A percentile compares a stretch with the other conserved stretches of the same genome.
Evolutionary conservation across 2,329 filamentous ascomycete species (phyloP).

Genomic region (Aspergillus tamarii): DNA sequence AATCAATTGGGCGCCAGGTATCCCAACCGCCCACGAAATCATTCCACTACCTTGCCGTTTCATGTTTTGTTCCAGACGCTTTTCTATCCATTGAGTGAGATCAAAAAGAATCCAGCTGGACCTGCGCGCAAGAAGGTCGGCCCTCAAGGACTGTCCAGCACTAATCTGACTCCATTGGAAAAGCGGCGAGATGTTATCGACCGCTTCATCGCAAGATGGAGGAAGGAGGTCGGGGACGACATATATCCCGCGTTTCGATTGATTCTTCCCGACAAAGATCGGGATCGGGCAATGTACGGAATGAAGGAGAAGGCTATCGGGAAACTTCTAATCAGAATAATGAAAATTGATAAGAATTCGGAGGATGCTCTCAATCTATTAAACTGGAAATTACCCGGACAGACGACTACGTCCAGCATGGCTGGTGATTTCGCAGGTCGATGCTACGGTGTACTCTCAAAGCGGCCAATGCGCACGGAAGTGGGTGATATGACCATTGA

Average conservation of each 20-base stretch:
- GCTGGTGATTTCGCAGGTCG: slow-evolving; percentile 91
- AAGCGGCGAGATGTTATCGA: slow-evolving; percentile 79
- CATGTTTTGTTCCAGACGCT: slow-evolving; percentile 75
- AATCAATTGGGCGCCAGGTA: slow-evolving; percentile 56
- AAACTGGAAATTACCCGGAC: slow-evolving; percentile 89
- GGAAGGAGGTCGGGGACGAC: slow-evolving; percentile 84
- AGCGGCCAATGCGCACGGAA: slow-evolving; percentile 74
- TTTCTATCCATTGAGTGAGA: slow-evolving; percentile 80
- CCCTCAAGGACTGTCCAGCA: slow-evolving; percentile 53
- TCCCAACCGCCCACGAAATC: slow-evolving; percentile 80
- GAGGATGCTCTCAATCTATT: slow-evolving; percentile 84
- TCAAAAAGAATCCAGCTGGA: slow-evolving; percentile 70
- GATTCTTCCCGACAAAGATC: slow-evolving; percentile 89
- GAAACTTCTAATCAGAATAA: slow-evolving; percentile 85
- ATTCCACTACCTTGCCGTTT: slow-evolving; percentile 78
- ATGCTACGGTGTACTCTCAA: slow-evolving; percentile 84
- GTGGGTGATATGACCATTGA: slow-evolving; percentile 81
- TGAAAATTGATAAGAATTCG: slow-evolving; percentile 88
- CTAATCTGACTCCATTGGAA: slow-evolving; percentile 71
- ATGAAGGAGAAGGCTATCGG: slow-evolving; percentile 91
- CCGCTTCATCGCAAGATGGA: slow-evolving; percentile 84
- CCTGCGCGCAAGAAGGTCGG: slow-evolving; percentile 62
- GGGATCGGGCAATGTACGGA: slow-evolving; percentile 89
- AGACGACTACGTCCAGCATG: slow-evolving; percentile 63
- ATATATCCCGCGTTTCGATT: slow-evolving; percentile 91